Percentiles rank a stretch among this genome's conserved stretches.
phyloP scores from a whole-genome alignment of 345 rosid genomes.

The Populus simonii region DNA sequence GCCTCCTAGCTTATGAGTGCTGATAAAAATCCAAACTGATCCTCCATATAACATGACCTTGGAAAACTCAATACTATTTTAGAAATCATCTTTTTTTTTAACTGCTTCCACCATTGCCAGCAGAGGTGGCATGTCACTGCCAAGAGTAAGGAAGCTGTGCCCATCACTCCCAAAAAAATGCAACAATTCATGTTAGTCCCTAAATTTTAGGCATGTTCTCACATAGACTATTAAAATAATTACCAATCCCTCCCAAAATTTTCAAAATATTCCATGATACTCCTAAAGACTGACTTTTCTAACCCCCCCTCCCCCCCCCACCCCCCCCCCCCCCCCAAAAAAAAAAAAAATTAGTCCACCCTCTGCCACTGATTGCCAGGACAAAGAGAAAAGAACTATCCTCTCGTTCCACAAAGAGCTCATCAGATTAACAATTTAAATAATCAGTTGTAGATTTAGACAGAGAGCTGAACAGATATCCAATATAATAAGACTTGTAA shows the following conservation, averaged over 20 bases:
- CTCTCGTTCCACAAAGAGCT: background rate
- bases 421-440: background rate
- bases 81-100: no score
- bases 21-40: background rate
- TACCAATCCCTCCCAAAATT: background rate
- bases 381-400: background rate
- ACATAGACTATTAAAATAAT: background rate
- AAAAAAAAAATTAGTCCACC: no score
- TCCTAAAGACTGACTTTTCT: background rate
- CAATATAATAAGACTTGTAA: background rate
- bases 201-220: background rate
- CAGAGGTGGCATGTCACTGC: no score
- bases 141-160: no score
- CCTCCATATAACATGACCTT: background rate
- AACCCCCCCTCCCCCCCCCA: no score
- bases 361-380: background rate
- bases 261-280: no score
- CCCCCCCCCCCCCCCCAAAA: no score
- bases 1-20: background rate
- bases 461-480: background rate
- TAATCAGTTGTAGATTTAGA: background rate
- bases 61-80: no score
- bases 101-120: no score
- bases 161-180: no score
- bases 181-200: no score